Conservation (phyloP, 768 basidiomycete genomes). For the Mycena olivaceomarginata region DNA sequence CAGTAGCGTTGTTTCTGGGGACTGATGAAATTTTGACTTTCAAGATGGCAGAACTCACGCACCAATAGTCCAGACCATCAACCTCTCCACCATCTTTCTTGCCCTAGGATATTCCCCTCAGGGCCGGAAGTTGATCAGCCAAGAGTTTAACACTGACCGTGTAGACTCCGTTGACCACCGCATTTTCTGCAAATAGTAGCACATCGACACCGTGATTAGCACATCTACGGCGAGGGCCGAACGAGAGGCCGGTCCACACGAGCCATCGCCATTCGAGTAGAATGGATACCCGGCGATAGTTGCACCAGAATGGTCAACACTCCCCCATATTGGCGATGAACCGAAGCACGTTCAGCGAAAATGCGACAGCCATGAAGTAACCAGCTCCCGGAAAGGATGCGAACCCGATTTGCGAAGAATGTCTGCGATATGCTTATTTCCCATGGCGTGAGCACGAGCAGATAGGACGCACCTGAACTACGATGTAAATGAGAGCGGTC, state of each 20-base stretch:
- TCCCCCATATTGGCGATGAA: slow-evolving; percentile 6
- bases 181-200: slow-evolving; percentile 1
- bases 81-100: slow-evolving; percentile 5
- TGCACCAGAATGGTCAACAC: background rate
- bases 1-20: background rate
- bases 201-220: slow-evolving; percentile 19
- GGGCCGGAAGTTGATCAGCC: background rate
- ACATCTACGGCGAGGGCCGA: slow-evolving; percentile 13
- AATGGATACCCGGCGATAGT: background rate
- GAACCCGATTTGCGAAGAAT: slow-evolving; percentile 23
- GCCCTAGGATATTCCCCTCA: background rate
- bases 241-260: background rate
- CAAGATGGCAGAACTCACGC: background rate
- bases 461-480: slow-evolving; percentile 10
- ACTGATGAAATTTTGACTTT: background rate
- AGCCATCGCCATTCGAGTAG: slow-evolving; percentile 17
- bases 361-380: background rate
- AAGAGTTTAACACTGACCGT: background rate
- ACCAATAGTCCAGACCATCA: slow-evolving; percentile 19
- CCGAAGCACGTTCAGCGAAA: background rate
- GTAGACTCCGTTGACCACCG: background rate
- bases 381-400: slow-evolving; percentile 22
- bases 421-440: background rate
- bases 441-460: background rate
- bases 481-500: background rate